A percentile compares a stretch with the other conserved stretches of the same genome.
These are phyloP conservation scores for Paraphaeosphaeria sporulosa DNA, from an alignment of 2,329 filamentous ascomycete species.

Conservation along the genomic window DNA sequence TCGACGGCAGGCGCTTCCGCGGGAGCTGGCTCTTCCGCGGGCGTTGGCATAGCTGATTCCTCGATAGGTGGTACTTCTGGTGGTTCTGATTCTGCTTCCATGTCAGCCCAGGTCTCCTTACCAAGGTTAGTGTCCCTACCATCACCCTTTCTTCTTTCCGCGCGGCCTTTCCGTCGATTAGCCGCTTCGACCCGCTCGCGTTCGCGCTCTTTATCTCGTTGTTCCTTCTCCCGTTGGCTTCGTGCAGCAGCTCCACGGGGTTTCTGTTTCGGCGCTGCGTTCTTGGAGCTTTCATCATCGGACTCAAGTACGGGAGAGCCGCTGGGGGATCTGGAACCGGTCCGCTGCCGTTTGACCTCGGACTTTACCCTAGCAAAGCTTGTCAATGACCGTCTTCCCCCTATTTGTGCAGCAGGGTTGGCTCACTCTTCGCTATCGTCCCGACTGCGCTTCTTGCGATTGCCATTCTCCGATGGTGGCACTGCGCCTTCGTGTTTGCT, in stretches of 20 bases:
- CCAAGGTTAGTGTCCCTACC: constrained; percentile 61
- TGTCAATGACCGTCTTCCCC: constrained; percentile 32
- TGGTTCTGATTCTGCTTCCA: constrained; percentile 36
- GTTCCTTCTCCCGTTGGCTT: constrained; percentile 68
- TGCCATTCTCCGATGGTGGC: constrained; percentile 61
- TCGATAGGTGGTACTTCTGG: constrained; percentile 37
- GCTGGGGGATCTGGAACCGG: constrained; percentile 60
- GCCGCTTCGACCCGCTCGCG: constrained; percentile 75
- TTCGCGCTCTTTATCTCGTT: constrained; percentile 72
- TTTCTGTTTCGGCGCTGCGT: constrained; percentile 54
- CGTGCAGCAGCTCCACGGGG: constrained; percentile 55
- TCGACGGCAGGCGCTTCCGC: constrained; percentile 36
- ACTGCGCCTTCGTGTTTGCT: constrained; percentile 81
- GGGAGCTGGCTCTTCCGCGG: constrained; percentile 33
- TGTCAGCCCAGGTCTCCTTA: constrained; percentile 34
- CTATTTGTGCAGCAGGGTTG: constrained; percentile 17
- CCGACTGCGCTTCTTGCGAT: constrained; percentile 80
- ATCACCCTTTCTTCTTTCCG: constrained; percentile 81
- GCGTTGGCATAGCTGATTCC: constrained; percentile 32
- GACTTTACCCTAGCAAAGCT: constrained; percentile 68
- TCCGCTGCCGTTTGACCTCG: constrained; percentile 81
- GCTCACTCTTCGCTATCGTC: constrained; percentile 96
- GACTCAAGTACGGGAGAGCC: constrained; percentile 68
- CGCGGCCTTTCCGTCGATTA: constrained; percentile 80
- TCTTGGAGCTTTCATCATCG: constrained; percentile 68